Base-by-base conservation (phyloP, 1,139 yeast species). In the Blastobotrys apis region DNA sequence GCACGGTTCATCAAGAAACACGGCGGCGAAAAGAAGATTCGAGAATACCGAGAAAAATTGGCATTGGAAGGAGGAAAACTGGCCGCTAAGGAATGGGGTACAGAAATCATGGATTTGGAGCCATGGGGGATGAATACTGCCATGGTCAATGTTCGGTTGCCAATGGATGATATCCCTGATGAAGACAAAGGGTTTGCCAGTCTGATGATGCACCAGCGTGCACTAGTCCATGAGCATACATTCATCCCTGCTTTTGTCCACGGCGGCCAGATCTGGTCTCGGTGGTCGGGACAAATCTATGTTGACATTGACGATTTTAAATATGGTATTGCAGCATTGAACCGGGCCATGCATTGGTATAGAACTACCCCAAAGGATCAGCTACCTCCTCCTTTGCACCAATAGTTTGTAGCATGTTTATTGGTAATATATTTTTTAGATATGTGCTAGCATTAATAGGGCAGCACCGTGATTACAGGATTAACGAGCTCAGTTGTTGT, bases 201-300 rank as follows among this genome's bases (percentile, higher is more conserved):
- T 16, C 27, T 34, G 38, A 51, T 47, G 37, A 44, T 43, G n/a
- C 43, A 41, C 47, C 53, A 53, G 20, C 51, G 54, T 16, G 47
- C 58, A 47, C 50, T 63, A 45, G 37, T 49, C n/a, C 59, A 69
- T 8, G 53, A 66, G 48, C 68, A 71, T 20, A 72, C 81, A 0
- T 75, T 66, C 54, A 69, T 77, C 21, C 84, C 79, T 8, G 51
- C 72, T 21, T 60, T 58, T 3, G 56, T 60, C 21, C 78, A 75
- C 55, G 66, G 71, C 34, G 74, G 68, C 1, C 61, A 63, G 33
- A 46, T 74, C 32, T 73, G 69, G 55, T 67, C 72, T 17, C 71
- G 90, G 48, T 74, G 79, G 49, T 74, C 81, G 34, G 79, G 79
- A 33, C 84, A 81, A 54, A 62, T 78, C 8, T 81, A 79, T 58